Base-by-base conservation (phyloP, 169 alveolate species). In the Miamiensis avidus region DNA sequence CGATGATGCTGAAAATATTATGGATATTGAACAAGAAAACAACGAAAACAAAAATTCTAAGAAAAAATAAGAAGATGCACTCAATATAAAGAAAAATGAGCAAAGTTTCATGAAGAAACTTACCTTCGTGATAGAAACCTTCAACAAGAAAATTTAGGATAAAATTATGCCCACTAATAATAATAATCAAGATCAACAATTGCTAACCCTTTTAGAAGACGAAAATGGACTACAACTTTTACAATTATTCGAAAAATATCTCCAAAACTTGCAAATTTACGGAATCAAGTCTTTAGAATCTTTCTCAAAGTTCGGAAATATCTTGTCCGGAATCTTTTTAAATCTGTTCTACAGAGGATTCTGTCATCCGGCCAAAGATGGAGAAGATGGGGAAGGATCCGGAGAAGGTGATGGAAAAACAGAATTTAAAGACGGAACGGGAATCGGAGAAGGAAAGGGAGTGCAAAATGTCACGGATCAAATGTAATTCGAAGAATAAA, bases 401-500 rank as follows among this genome's bases (percentile, higher is more conserved):
- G 90, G 92, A n/a, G 96, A 92, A 27, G 95, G 90, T 29, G 94
- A 93, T 27, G 90, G 89, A 31, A 65, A 81, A 49, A 81, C 89
- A 81, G 94, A 93, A 74, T 87, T 89, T 76, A 94, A 91, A 25
- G 97, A 93, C 73, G 96, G 97, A 25, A 94, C 89, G 83, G 97
- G 98, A 34, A 91, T 91, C 88, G 96, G 95, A 81, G 94, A 94
- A 82, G 98, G 96, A 29, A 82, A 91, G 75, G 95, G 97, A 64
- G 83, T 90, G 83, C 89, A 96, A 84, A 89, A 95, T 83, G 94
- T 94, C n/a, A 87, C 96, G 30, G 93, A 95, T 82, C 95, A 95
- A 84, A 95, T 97, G 0, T 96, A 96, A 89, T 94, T 91, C 76
- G 98, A 95, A 85, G 96, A 95, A 84, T 94, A 97, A 89, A 84